phyloP scores from a whole-genome alignment of 768 basidiomycete genomes.

The Chalciporus sphaerocephalus region DNA sequence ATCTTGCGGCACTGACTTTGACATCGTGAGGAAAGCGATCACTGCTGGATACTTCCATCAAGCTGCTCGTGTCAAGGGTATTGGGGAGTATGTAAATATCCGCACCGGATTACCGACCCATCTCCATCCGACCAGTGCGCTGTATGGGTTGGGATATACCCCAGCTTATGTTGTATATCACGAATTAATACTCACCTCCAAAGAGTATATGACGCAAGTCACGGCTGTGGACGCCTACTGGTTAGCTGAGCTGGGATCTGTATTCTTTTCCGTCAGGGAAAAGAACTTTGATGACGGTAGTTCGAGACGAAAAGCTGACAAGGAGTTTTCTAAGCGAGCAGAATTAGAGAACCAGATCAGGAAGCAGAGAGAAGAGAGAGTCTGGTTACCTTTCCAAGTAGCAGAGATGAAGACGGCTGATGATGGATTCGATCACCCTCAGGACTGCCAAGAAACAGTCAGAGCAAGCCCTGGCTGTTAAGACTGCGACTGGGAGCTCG shows the following conservation, averaged over 20 bases:
- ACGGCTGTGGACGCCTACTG: conserved; percentile 96
- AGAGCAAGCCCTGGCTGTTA: conserved; percentile 55
- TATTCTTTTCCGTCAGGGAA: conserved; percentile 97
- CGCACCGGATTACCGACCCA: conserved; percentile 93
- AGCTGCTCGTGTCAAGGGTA: conserved; percentile 96
- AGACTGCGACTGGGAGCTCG: conserved; percentile 50
- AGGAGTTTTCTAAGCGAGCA: conserved; percentile 87
- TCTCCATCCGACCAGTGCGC: conserved; percentile 92
- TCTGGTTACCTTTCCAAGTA: conserved; percentile 8
- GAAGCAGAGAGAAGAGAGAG: conserved; percentile 65
- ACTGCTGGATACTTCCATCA: conserved; percentile 99
- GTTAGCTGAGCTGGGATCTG: conserved; percentile 93
- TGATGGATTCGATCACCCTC: neutral
- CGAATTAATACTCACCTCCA: conserved; percentile 91
- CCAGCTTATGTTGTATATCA: conserved; percentile 97
- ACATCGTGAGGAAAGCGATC: conserved; percentile 91
- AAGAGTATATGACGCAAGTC: conserved; percentile 99
- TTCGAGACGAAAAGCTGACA: conserved; percentile 69
- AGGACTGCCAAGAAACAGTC: conserved; percentile 62
- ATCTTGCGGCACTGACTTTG: conserved; percentile 93
- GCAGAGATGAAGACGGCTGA: conserved; percentile 7
- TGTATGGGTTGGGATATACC: conserved; percentile 97
- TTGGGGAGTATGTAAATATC: conserved; percentile 97
- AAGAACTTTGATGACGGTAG: conserved; percentile 94
- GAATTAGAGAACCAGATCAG: conserved; percentile 93